Evolutionary conservation across 352 stramenopile genomes (phyloP).

Genomic region (Globisporangium emineosum): DNA sequence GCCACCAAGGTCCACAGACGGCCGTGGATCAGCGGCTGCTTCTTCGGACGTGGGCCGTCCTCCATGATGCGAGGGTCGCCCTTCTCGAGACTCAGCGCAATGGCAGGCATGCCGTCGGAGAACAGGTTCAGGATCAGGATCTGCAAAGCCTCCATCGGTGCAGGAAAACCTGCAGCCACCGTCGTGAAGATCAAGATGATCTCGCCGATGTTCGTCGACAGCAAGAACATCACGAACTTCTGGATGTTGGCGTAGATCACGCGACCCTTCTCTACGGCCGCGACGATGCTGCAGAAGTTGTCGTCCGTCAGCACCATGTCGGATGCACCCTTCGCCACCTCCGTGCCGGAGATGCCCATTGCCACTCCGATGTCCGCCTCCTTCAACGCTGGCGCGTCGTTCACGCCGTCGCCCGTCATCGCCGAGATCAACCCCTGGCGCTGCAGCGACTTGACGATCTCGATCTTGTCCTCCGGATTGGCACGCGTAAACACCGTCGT

Average conservation of each 20-base stretch:
- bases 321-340: conserved; percentile 97
- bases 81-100: conserved; percentile 67
- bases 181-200: conserved; percentile 85
- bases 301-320: conserved; percentile 98
- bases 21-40: conserved; percentile 48
- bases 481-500: conserved; percentile 92
- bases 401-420: conserved; percentile 99
- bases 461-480: conserved; percentile 94
- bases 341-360: conserved; percentile 97
- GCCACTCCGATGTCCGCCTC: conserved; percentile 92
- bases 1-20: conserved; percentile 56
- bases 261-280: conserved; percentile 93
- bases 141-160: conserved; percentile 95
- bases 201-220: conserved; percentile 96
- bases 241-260: conserved; percentile 98
- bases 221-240: conserved; percentile 98
- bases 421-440: conserved; percentile 83
- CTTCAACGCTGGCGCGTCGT: conserved; percentile 98
- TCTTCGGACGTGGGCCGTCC: conserved; percentile 53
- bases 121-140: conserved; percentile 98
- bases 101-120: conserved; percentile 89
- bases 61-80: conserved; percentile 62
- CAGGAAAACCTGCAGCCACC: conserved; percentile 52
- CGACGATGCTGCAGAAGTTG: conserved; percentile 98
- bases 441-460: conserved; percentile 94